Base-by-base conservation (phyloP, 805 yeast genomes). In the Zygosaccharomyces rouxii region DNA sequence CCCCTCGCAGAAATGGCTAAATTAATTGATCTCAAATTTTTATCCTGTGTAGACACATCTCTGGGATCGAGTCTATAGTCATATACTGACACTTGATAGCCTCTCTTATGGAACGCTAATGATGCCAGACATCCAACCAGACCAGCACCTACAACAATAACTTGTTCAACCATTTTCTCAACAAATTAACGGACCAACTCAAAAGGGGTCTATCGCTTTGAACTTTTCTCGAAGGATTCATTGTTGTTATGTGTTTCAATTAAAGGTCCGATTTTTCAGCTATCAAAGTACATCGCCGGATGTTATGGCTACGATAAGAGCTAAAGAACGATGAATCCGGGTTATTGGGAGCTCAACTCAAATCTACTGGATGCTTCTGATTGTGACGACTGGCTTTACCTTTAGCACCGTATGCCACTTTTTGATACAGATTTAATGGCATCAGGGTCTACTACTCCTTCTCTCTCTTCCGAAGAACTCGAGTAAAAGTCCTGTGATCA, bases 1-100 rank as follows among this genome's bases (percentile, higher is more conserved):
- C 97, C 97, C 44, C 97, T 75, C 46, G 81, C 83, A 42, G 92
- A 82, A n/a, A 90, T 84, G 0, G 97, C 97, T 53, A 90, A 71
- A 60, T 90, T 90, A 61, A 90, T 89, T 5, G 95, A 86, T 50
- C 87, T 67, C 29, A 81, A 63, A 54, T 74, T 72, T 42, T 68
- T 69, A 35, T 69, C 68, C 14, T 62, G 51, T 0, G 69, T 57
- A 35, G 59, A 50, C 40, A 55, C 63, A 23, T 47, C 55, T 55
- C 87, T 68, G 14, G 89, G 88, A 64, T 89, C 96, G 1, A 69
- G 63, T 41, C 97, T 75, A 35, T 79, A 69, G 55, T 90, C 97
- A 54, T 78, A 86, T 3, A 90, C 61, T 0, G 82, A 75, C 18
- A 90, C 97, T 1, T 76, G 51, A 65, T 78, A 84, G 9, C 96